Base-by-base conservation (phyloP, 805 yeast species). In the Candida piceae region DNA sequence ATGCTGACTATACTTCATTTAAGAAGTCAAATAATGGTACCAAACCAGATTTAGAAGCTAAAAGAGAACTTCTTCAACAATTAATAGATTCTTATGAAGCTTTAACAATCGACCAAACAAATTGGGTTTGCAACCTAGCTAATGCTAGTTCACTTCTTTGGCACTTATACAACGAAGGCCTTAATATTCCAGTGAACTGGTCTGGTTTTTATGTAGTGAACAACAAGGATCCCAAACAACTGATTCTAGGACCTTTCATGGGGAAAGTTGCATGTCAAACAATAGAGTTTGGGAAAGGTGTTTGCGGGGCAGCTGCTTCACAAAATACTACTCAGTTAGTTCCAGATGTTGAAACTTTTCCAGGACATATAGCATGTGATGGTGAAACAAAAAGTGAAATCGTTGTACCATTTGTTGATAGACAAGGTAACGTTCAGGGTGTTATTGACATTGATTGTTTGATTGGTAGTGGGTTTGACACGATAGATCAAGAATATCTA, bases 321-420 rank as follows among this genome's bases (percentile, higher is more conserved):
- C 45, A 65, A 1, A 59, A 60, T 38, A 36, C 57, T 30, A 83
- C 95, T 1, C 95, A 87, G 54, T 53, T 88, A 6, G 96, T 90
- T 9, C 67, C 71, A 1, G 76, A 90, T 56, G 97, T 90, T 2
- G 69, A 81, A 16, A 57, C 72, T 48, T 87, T 77, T 50, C 95
- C 95, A 0, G 95, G 95, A 1, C 97, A 90, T 56, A 93, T 90
- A 46, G 97, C 97, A 0, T 90, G 98, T 63, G 98, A 93, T 62
- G 95, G 96, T 0, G 95, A 80, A 40, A 90, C 97, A 0, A 73
- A 82, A 45, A 84, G 95, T 57, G 98, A 90, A 55, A 84, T 90
- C 21, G 97, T 93, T 16, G 89, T 90, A 2, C 97, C 97, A 0
- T 74, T 89, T 6, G 41, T 39, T 11, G 60, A 62, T 3, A n/a